These are phyloP conservation scores for Glutinoglossum americanum DNA, from an alignment of 495 filamentous ascomycete species.

Conservation along the genomic window DNA sequence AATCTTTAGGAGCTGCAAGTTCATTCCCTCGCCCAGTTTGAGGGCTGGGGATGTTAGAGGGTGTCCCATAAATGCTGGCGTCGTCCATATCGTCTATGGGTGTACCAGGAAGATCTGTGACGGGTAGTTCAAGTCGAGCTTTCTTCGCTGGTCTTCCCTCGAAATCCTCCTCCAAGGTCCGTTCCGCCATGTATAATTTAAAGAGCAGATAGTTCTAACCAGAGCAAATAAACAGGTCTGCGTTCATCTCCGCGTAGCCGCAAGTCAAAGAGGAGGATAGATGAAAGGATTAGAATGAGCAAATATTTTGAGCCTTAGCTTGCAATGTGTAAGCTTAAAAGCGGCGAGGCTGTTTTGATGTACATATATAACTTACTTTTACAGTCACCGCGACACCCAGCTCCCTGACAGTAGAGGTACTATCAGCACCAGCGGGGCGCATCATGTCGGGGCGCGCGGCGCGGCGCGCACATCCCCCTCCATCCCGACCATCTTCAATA, in stretches of 20 bases:
- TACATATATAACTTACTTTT: neutral
- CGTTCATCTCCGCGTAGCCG: neutral
- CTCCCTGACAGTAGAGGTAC: neutral
- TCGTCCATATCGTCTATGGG: constrained; percentile 7
- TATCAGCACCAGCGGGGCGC: neutral
- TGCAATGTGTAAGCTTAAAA: neutral
- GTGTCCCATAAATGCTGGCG: constrained; percentile 3
- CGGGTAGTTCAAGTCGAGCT: neutral
- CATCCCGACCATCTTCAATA: neutral
- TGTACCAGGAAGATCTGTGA: neutral
- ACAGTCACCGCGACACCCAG: neutral
- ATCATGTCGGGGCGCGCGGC: neutral
- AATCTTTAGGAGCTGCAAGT: neutral
- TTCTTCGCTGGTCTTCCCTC: constrained; percentile 4
- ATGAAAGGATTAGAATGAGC: neutral
- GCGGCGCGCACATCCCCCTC: neutral
- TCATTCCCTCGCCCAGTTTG: neutral
- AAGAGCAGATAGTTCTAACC: neutral
- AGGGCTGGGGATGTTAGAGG: neutral
- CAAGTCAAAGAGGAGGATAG: neutral
- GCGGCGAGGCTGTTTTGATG: neutral
- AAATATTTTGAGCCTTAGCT: neutral
- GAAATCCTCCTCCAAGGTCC: neutral
- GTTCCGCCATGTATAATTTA: neutral
- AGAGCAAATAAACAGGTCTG: neutral